phyloP scores from a whole-genome alignment of 768 basidiomycete species.

The Suillus luteus region DNA sequence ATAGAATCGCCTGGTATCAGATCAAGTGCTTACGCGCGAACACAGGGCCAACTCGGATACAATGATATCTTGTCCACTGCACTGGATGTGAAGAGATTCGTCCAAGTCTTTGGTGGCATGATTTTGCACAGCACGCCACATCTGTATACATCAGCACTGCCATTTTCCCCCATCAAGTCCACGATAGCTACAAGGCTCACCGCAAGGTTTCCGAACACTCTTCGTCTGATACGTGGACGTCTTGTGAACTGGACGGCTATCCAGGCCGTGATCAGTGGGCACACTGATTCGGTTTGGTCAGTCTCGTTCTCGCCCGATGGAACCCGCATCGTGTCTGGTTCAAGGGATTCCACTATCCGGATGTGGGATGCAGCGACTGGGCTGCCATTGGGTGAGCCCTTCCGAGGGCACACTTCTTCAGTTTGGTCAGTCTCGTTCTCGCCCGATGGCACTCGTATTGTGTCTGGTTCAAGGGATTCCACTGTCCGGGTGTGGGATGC shows the following conservation, averaged over 20 bases:
- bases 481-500: slow-evolving; percentile 15
- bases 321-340: slow-evolving; percentile 22
- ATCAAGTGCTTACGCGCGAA: background rate
- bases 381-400: background rate
- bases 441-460: slow-evolving; percentile 12
- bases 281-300: background rate
- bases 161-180: slow-evolving; percentile 29
- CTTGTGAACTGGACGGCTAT: slow-evolving; percentile 9
- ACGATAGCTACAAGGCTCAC: slow-evolving; percentile 20
- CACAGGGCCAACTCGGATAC: slow-evolving; percentile 8
- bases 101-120: slow-evolving; percentile 13
- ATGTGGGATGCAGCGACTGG: slow-evolving; percentile 24
- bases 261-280: slow-evolving; percentile 7
- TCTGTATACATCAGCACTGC: slow-evolving; percentile 27
- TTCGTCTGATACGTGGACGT: background rate
- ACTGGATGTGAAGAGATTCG: slow-evolving; percentile 18
- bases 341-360: slow-evolving; percentile 18
- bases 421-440: slow-evolving; percentile 17
- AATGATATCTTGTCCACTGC: background rate
- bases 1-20: background rate
- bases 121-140: slow-evolving; percentile 25
- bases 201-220: background rate
- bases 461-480: slow-evolving; percentile 16
- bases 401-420: slow-evolving; percentile 9
- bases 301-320: slow-evolving; percentile 19